phyloP scores from a whole-genome alignment of 352 stramenopile genomes.

The Phytophthora fragariae region DNA sequence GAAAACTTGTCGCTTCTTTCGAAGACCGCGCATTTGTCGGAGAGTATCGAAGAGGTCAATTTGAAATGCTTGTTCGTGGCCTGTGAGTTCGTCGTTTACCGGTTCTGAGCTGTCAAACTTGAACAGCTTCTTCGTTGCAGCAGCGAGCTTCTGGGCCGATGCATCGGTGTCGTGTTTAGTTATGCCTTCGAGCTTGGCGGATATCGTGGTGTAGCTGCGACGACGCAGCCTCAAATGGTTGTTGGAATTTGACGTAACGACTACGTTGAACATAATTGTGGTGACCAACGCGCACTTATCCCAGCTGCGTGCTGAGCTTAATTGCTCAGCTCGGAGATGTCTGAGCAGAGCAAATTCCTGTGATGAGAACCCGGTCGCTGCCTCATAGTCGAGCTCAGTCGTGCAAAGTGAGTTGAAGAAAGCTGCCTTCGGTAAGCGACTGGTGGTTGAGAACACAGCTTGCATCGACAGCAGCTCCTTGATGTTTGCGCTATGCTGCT shows the following conservation, averaged over 20 bases:
- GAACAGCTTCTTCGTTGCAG: not conserved
- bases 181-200: not conserved
- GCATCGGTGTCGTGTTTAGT: not conserved
- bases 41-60: no score
- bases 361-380: not conserved
- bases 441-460: not conserved
- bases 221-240: not conserved
- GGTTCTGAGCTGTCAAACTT: not conserved
- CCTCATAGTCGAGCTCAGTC: not conserved
- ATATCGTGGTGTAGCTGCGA: not conserved
- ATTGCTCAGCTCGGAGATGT: not conserved
- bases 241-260: not conserved
- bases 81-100: not conserved
- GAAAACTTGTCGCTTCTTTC: no score
- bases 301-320: not conserved
- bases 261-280: not conserved
- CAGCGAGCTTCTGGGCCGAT: not conserved
- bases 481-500: not conserved
- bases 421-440: not conserved
- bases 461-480: not conserved
- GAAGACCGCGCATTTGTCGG: no score
- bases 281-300: not conserved
- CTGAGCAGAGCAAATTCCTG: not conserved
- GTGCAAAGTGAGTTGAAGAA: not conserved
- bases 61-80: not conserved